Base-by-base conservation (phyloP, 495 filamentous ascomycete genomes). In the Chaetomium tenue region DNA sequence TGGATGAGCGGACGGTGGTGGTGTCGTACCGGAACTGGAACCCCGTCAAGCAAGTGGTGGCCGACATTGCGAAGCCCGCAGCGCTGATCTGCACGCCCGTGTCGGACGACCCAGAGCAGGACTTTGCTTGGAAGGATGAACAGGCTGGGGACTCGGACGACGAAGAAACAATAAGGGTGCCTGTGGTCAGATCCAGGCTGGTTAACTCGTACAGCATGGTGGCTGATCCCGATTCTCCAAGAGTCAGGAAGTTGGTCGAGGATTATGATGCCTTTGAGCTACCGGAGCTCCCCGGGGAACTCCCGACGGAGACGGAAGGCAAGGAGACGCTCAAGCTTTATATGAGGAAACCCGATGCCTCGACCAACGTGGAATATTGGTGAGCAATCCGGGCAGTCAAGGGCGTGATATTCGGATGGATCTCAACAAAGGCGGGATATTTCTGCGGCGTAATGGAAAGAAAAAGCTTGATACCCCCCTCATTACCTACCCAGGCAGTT, bases 21-120 rank as follows among this genome's bases (percentile, higher is more conserved):
- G 40, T 69, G 22, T 69, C 67, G 22, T 69, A 66, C 47, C 54
- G 61, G 23, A 61, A 66, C 58, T 61, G 61, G 60, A 66, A 63
- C 79, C 84, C 67, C 76, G 76, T 69, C 54, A 71, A 71, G 47
- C 68, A 71, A 63, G 58, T 70, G 13, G 61, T 71, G 5, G 68
- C 68, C 9, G 68, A 71, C 26, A 33, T 71, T 18, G 66, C 68
- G 15, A 23, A 44, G 52, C 68, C 68, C 4, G 68, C 68, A 7
- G 33, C 60, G 11, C 42, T 69, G 33, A 55, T 69, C 3, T 69
- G 67, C 61, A 59, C 51, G n/a, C 33, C 64, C 3, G 23, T 77
- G 66, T 55, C 72, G 5, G 44, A 47, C 7, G 54, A 59, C 22
- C n/a, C 28, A 8, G 52, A 52, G 12, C 5, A 57, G 6, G 66